These are phyloP conservation scores for Fusarium subglutinans DNA, from an alignment of 2,329 filamentous ascomycete species.

Conservation along the genomic window DNA sequence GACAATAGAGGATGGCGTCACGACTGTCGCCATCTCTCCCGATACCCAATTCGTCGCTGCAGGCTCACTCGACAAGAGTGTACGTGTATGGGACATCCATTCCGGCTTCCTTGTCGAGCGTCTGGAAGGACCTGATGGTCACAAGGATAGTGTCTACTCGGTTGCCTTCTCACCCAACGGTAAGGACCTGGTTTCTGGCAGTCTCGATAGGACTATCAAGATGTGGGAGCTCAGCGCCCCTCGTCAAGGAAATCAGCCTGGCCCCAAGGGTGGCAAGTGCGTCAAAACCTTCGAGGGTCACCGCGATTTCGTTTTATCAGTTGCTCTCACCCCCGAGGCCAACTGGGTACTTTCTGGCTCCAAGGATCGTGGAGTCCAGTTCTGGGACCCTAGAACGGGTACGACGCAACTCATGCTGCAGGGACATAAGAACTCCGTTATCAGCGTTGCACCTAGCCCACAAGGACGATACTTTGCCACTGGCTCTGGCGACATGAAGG, in stretches of 20 bases:
- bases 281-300: slow-evolving; percentile 98
- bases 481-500: slow-evolving; percentile 96
- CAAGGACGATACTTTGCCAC: slow-evolving; percentile 91
- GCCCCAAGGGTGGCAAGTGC: slow-evolving; percentile 87
- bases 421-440: slow-evolving; percentile 98
- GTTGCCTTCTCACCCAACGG: slow-evolving; percentile 96
- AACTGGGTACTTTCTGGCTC: slow-evolving; percentile 97
- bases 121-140: slow-evolving; percentile 90
- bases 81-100: slow-evolving; percentile 94
- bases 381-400: slow-evolving; percentile 96
- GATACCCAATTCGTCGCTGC: slow-evolving; percentile 95
- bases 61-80: slow-evolving; percentile 95
- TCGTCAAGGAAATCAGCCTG: slow-evolving; percentile 71
- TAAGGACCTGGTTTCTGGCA: slow-evolving; percentile 91
- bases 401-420: slow-evolving; percentile 98
- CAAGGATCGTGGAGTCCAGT: slow-evolving; percentile 96
- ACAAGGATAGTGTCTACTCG: slow-evolving; percentile 96
- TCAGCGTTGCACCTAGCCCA: slow-evolving; percentile 94
- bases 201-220: slow-evolving; percentile 97
- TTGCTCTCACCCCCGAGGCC: slow-evolving; percentile 92
- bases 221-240: slow-evolving; percentile 93
- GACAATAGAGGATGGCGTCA: slow-evolving; percentile 95
- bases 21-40: slow-evolving; percentile 95
- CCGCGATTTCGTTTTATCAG: slow-evolving; percentile 95
- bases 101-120: slow-evolving; percentile 89